phyloP scores from a whole-genome alignment of 2,329 filamentous ascomycete species.

The Fusarium nanum region DNA sequence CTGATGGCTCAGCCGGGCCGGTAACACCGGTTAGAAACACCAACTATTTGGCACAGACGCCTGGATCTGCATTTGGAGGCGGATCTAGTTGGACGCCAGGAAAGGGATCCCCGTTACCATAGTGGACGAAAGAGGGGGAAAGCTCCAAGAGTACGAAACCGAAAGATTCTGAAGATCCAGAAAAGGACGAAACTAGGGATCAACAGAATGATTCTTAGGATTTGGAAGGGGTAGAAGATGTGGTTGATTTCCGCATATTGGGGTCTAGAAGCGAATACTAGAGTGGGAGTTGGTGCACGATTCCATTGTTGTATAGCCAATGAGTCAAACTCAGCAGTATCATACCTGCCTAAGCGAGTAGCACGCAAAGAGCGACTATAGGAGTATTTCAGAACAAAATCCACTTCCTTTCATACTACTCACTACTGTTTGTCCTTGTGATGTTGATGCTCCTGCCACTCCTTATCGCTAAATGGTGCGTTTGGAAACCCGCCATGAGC shows the following conservation, averaged over 20 bases:
- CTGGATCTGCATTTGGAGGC: conserved; percentile 54
- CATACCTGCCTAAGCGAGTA: background rate
- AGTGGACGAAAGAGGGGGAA: conserved; percentile 15
- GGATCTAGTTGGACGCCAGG: conserved; percentile 60
- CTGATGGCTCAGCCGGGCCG: conserved; percentile 53
- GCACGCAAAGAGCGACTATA: background rate
- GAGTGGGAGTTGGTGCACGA: background rate
- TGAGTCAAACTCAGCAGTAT: background rate
- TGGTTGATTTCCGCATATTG: background rate
- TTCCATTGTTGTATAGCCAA: background rate
- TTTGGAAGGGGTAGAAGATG: background rate
- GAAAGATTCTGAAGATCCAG: background rate
- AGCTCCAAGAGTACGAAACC: background rate
- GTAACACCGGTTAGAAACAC: conserved; percentile 61
- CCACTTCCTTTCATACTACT: background rate
- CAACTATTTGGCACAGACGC: conserved; percentile 48
- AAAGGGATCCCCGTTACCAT: conserved; percentile 55
- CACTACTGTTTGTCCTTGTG: background rate
- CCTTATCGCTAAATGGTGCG: background rate
- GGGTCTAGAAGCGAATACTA: background rate
- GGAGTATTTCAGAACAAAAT: background rate
- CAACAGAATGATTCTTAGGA: background rate
- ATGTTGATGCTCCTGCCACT: background rate
- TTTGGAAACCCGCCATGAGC: background rate
- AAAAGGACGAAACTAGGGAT: background rate